phyloP scores from a whole-genome alignment of 345 rosid genomes.

The Populus tremula region DNA sequence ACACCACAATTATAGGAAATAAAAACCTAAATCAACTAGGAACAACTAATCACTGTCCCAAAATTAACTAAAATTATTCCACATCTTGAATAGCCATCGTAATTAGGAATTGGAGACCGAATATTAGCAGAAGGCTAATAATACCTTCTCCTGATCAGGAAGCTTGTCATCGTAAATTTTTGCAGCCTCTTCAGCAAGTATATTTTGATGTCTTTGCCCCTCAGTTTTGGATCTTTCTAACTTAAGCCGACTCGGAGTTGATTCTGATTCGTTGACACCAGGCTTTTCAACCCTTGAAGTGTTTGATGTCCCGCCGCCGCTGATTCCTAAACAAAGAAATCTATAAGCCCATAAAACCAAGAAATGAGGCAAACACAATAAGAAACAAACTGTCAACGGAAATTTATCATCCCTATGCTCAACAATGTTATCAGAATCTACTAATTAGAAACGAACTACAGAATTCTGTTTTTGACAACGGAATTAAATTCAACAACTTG shows the following conservation, averaged over 20 bases:
- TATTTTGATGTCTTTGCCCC: constrained; percentile 47
- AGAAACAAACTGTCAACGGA: neutral
- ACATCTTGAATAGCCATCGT: neutral
- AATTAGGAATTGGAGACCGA: neutral
- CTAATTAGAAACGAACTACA: neutral
- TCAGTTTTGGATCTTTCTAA: constrained; percentile 77
- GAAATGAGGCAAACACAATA: neutral
- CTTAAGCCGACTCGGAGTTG: constrained; percentile 44
- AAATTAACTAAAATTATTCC: neutral
- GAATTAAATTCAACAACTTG: constrained; percentile 36
- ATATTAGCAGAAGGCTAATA: neutral
- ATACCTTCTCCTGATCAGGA: constrained; percentile 74
- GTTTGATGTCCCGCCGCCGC: constrained; percentile 33
- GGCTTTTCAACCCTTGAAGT: constrained; percentile 32
- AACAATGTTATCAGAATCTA: neutral
- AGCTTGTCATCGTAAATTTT: constrained; percentile 71
- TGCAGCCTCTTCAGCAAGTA: constrained; percentile 76
- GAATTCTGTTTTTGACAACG: neutral
- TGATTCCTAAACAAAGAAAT: constrained; percentile 33
- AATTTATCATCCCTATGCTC: neutral
- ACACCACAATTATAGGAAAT: neutral
- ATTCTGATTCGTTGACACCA: constrained; percentile 34
- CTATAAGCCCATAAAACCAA: neutral
- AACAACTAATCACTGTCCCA: neutral
- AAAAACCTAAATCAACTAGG: neutral